Percentiles rank a stretch among this genome's conserved stretches.
These are phyloP conservation scores for Bjerkandera adusta DNA, from an alignment of 1,284 basidiomycete genomes.

Conservation along the genomic window DNA sequence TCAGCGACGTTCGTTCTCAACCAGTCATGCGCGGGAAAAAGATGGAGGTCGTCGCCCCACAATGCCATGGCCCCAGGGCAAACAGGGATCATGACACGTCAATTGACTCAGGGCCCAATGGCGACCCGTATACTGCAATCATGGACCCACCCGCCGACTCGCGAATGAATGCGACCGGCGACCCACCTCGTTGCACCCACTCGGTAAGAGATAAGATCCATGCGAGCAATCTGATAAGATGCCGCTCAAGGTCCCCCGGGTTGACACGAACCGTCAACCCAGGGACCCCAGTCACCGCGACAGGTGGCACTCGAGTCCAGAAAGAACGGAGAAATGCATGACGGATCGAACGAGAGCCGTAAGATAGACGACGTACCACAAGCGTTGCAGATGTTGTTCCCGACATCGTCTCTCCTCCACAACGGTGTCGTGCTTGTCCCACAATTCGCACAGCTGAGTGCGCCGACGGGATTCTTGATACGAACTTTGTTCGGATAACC, in stretches of 20 bases:
- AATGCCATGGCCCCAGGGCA: no score
- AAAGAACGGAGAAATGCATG: background rate
- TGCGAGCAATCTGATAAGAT: slow-evolving; percentile 26
- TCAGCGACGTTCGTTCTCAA: no score
- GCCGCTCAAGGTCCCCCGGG: slow-evolving; percentile 2
- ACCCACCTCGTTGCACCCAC: slow-evolving; percentile 5
- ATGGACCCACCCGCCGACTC: background rate
- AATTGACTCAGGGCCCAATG: no score
- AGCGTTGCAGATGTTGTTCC: slow-evolving; percentile 91
- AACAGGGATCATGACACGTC: no score
- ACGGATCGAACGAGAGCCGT: slow-evolving; percentile 8
- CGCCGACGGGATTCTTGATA: slow-evolving; percentile 53
- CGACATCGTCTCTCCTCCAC: slow-evolving; percentile 92
- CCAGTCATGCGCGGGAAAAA: no score
- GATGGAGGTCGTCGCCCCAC: no score
- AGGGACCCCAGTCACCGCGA: slow-evolving; percentile 7
- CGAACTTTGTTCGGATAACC: slow-evolving; percentile 30
- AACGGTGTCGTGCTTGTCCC: slow-evolving; percentile 92
- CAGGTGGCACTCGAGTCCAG: slow-evolving; percentile 3
- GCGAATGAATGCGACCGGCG: slow-evolving; percentile 7
- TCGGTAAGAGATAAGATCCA: slow-evolving; percentile 11
- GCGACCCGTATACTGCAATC: no score
- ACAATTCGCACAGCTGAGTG: slow-evolving; percentile 87
- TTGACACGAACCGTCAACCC: slow-evolving; percentile 3
- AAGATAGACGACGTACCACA: slow-evolving; percentile 67